Base-by-base conservation (phyloP, 1,139 yeast species). In the Blastobotrys illinoisensis region DNA sequence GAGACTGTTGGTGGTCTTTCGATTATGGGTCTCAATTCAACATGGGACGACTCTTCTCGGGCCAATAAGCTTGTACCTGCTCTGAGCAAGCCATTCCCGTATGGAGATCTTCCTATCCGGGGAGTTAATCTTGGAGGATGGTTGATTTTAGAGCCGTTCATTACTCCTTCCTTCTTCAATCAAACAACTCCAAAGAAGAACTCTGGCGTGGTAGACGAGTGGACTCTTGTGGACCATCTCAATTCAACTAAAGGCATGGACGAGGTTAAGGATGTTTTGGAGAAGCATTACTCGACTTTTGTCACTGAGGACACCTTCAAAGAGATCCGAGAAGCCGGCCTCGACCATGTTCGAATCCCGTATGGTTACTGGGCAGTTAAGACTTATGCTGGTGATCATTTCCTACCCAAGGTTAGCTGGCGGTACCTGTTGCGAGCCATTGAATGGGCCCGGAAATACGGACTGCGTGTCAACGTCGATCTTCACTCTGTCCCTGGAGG, bases 61-160 rank as follows among this genome's bases (percentile, higher is more conserved):
- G 62, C 71, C 19, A 70, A 69, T 54, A 49, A 56, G 3, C 44
- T 55, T 19, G 71, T 69, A 3, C 70, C 73, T 1, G 57, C 68
- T 0, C 56, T 71, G 18, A 54, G 59, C 44, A 56, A 63, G 24
- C 47, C 53, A 9, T 71, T 71, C 71, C 79, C 79, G 64, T 85
- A 83, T 64, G 71, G 73, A 21, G 69, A 68, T 28, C 74, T 73
- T 47, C 81, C 80, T 44, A 74, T 88, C 44, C 73, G 82, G 47
- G 97, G 97, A 56, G 91, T 90, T 48, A 88, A 88, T 64, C 73
- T 90, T 21, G 97, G 97, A 48, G 97, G 97, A 20, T 90, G 97
- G 97, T 78, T 89, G 58, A 86, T 89, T 1, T 72, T 89, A 47
- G 97, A 90, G 71, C 74, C 86, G 75, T 90, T 81, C 68, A 88